A percentile compares a stretch with the other conserved stretches of the same genome.
Evolutionary conservation across 108 stramenopile species (phyloP).

Genomic region (Nitzschia sp.): DNA sequence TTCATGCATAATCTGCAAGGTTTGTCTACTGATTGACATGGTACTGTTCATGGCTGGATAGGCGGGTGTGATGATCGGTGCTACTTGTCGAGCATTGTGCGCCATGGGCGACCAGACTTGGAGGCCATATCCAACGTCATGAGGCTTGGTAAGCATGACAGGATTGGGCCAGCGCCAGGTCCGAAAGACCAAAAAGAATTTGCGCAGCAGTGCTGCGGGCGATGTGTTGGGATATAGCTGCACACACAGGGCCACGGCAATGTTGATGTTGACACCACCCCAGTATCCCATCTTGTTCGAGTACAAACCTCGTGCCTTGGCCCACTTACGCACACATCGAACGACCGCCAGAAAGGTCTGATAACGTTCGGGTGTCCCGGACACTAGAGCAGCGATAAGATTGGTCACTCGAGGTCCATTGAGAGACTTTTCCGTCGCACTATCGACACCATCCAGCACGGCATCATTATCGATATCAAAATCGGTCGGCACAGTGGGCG

Average conservation of each 20-base stretch:
- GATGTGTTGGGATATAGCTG: conserved; percentile 93
- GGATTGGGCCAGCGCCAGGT: conserved; percentile 91
- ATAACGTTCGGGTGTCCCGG: conserved; percentile 76
- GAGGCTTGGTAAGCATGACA: conserved; percentile 81
- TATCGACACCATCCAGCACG: conserved; percentile 91
- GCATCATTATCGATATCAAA: conserved; percentile 96
- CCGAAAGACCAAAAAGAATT: conserved; percentile 92
- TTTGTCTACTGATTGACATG: conserved; percentile 84
- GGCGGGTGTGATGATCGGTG: conserved; percentile 98
- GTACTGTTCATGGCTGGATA: conserved; percentile 99
- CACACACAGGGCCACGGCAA: conserved; percentile 90
- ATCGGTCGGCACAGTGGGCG: conserved; percentile 70
- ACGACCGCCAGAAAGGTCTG: conserved; percentile 87
- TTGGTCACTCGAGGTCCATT: conserved; percentile 98
- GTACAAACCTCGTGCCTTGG: conserved; percentile 95
- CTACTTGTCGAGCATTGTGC: conserved; percentile 70
- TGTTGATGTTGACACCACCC: conserved; percentile 98
- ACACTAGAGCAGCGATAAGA: conserved; percentile 88
- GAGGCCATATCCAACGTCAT: conserved; percentile 83
- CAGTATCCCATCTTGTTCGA: conserved; percentile 96
- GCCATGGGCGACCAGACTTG: conserved; percentile 70
- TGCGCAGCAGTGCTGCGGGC: conserved; percentile 81
- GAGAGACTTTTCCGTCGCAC: conserved; percentile 90
- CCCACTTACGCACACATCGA: conserved; percentile 92
- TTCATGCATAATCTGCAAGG: conserved; percentile 81